A percentile compares a stretch with the other conserved stretches of the same genome.
These are phyloP conservation scores for Sclerotinia spermophila DNA, from an alignment of 2,329 filamentous ascomycete genomes.

Conservation along the genomic window DNA sequence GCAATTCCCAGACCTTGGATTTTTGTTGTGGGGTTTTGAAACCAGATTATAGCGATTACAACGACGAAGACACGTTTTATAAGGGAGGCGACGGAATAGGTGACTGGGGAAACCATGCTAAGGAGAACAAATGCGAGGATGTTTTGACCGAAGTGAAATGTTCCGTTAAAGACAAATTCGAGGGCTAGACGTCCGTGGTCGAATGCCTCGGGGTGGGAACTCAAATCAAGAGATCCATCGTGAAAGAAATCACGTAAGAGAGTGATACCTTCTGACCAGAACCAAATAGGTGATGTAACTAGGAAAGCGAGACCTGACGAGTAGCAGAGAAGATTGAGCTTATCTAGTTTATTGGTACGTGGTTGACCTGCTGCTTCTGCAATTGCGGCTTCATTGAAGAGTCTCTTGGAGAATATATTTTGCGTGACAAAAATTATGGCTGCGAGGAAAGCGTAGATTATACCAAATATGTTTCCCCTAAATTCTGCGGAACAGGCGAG, in stretches of 20 bases:
- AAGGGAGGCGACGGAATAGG: conserved; percentile 91
- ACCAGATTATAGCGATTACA: conserved; percentile 92
- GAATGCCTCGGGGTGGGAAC: conserved; percentile 58
- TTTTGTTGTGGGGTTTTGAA: conserved; percentile 80
- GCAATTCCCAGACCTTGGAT: conserved; percentile 81
- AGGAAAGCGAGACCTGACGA: conserved; percentile 92
- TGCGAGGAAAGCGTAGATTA: conserved; percentile 83
- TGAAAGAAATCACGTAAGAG: conserved; percentile 74
- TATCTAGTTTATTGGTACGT: conserved; percentile 79
- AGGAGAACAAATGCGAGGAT: conserved; percentile 91
- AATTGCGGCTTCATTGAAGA: conserved; percentile 90
- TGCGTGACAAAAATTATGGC: conserved; percentile 95
- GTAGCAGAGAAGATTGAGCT: conserved; percentile 93
- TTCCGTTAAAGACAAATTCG: conserved; percentile 97
- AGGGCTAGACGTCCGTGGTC: conserved; percentile 69
- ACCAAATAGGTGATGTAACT: conserved; percentile 85
- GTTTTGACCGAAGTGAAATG: conserved; percentile 94
- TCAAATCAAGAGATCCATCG: conserved; percentile 70
- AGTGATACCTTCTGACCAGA: conserved; percentile 80
- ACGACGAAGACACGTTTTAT: conserved; percentile 99
- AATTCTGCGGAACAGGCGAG: conserved; percentile 92
- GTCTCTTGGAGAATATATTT: conserved; percentile 96
- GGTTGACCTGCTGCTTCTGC: conserved; percentile 71
- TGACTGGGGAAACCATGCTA: conserved; percentile 91
- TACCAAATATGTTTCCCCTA: conserved; percentile 83